Base-by-base conservation (phyloP, 345 rosid species). In the Psidium guajava region DNA sequence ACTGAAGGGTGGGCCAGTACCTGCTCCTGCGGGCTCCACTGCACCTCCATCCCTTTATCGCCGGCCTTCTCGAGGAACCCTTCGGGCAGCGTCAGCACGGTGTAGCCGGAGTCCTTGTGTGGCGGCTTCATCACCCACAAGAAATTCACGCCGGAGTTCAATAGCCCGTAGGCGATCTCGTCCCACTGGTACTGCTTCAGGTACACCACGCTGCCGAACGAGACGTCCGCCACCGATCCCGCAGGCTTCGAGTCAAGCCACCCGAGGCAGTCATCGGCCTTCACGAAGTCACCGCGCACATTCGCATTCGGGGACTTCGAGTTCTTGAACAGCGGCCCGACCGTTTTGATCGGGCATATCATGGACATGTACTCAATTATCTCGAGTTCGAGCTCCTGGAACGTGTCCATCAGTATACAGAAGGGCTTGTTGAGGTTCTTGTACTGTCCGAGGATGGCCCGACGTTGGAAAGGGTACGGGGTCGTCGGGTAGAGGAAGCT, bases 1-100 rank as follows among this genome's bases (percentile, higher is more conserved):
- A 94, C 86, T 0, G 97, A 89, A 10, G 92, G 92, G 87, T 96
- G 98, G 82, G 91, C 89, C 51, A 96, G 80, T 18, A 96, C 98
- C 82, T 90, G 88, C 88, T 94, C 96, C 82, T 96, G 99, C 0
- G 98, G 94, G 88, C 97, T 89, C 98, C 99, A 96, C 54, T 90
- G 87, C 73, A 96, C 93, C 3, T 94, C 87, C 58, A 86, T 91
- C 3, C 96, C 96, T n/a, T 74, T 92, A 3, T 92, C 93, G 14
- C 93, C 95, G 4, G 87, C 91, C 83, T 90, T 92, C 86, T 89
- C 91, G 22, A 91, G 84, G 80, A 95, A 92, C 9, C 93, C 94
- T 57, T 92, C 93, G 1, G 99, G 99, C 47, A 95, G 86, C 49
- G 87, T 92, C 84, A 89, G 90, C 10, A 82, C 44, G 18, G 86